Evolutionary conservation across 2,329 filamentous ascomycete species (phyloP).

Genomic region (Helotiales sp.): DNA sequence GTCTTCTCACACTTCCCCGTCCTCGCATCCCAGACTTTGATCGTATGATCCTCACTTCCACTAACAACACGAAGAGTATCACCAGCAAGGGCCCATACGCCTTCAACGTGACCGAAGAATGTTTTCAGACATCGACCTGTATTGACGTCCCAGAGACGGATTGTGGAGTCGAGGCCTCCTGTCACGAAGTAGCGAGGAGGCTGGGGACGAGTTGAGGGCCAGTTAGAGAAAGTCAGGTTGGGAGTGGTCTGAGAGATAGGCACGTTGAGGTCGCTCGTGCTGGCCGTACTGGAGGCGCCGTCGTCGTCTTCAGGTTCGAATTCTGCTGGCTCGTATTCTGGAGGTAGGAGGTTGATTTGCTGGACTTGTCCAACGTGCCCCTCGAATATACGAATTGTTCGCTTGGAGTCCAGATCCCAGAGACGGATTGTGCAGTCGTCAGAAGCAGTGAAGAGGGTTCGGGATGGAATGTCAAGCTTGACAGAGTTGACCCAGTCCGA

Average conservation of each 20-base stretch:
- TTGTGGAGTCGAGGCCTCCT: slow-evolving; percentile 85
- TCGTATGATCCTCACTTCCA: slow-evolving; percentile 89
- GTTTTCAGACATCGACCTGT: slow-evolving; percentile 82
- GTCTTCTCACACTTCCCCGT: slow-evolving; percentile 91
- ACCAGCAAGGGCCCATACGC: slow-evolving; percentile 89
- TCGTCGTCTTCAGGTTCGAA: slow-evolving; percentile 30
- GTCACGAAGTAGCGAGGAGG: slow-evolving; percentile 93
- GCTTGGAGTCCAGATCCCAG: slow-evolving; percentile 86
- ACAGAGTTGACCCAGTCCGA: slow-evolving; percentile 97
- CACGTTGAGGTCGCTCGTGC: slow-evolving; percentile 15
- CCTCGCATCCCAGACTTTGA: slow-evolving; percentile 93
- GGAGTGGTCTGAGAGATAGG: slow-evolving; percentile 19
- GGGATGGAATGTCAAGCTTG: slow-evolving; percentile 75
- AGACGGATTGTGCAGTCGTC: slow-evolving; percentile 90
- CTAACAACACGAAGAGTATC: slow-evolving; percentile 87
- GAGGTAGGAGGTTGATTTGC: slow-evolving; percentile 80
- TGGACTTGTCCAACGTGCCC: slow-evolving; percentile 96
- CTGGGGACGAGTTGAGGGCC: slow-evolving; percentile 65
- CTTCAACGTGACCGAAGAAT: slow-evolving; percentile 96
- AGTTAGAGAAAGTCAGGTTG: slow-evolving; percentile 42
- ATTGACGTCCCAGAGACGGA: slow-evolving; percentile 87
- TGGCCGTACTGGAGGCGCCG: slow-evolving; percentile 37
- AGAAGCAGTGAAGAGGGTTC: slow-evolving; percentile 88
- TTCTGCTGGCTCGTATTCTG: slow-evolving; percentile 84
- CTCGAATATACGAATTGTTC: slow-evolving; percentile 75